phyloP scores from a whole-genome alignment of 306 rosid species.

The Alnus glutinosa region DNA sequence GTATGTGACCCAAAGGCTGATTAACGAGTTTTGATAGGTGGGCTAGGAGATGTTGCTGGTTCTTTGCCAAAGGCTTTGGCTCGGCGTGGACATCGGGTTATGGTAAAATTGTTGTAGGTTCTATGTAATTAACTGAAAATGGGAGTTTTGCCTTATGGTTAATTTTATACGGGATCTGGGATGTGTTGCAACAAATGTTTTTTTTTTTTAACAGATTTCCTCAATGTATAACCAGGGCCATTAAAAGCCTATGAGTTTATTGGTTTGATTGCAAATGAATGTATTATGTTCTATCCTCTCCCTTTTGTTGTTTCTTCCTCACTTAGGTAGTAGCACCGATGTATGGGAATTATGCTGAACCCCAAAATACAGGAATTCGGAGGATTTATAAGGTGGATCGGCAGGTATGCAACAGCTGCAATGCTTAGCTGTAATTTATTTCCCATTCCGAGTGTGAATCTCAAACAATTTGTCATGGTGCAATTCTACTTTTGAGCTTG shows the following conservation, averaged over 20 bases:
- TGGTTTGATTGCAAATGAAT: not conserved
- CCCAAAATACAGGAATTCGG: conserved; percentile 59
- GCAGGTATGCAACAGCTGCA: conserved; percentile 59
- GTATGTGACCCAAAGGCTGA: conserved; percentile 25
- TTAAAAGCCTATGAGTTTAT: not conserved
- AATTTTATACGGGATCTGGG: too few relatives aligned
- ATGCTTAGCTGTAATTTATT: conserved; percentile 24
- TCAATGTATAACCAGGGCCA: not conserved
- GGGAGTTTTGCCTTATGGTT: not conserved
- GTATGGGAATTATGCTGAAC: conserved; percentile 65
- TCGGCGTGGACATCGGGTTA: conserved; percentile 98
- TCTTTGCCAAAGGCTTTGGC: conserved; percentile 97
- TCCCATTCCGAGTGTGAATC: conserved; percentile 2
- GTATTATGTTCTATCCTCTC: not conserved
- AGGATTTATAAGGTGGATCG: conserved; percentile 70
- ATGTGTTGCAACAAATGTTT: not conserved
- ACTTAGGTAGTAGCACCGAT: conserved; percentile 76
- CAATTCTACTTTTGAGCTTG: conserved; percentile 30
- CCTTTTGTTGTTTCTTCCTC: conserved; percentile 28
- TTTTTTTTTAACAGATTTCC: not conserved
- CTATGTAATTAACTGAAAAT: conserved; percentile 4
- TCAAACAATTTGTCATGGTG: conserved; percentile 14
- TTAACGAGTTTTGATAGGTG: conserved; percentile 60
- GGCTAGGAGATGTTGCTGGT: conserved; percentile 99
- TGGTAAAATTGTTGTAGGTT: conserved; percentile 56